phyloP scores from a whole-genome alignment of 2,329 filamentous ascomycete genomes.

The Tolypocladium nubicola region DNA sequence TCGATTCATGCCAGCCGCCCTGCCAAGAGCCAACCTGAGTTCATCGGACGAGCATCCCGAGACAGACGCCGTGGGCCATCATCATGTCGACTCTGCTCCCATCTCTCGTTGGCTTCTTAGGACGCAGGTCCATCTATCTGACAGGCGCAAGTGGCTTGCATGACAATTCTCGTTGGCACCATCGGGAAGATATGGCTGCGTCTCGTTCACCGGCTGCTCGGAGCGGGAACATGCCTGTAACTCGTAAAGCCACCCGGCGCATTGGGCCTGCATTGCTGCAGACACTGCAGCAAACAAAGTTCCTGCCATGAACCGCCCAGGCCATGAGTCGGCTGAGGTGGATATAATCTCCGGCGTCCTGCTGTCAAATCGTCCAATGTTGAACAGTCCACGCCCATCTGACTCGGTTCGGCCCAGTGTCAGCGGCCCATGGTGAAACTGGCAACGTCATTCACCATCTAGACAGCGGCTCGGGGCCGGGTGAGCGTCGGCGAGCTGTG shows the following conservation, averaged over 20 bases:
- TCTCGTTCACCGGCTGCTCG: neutral
- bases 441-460: neutral
- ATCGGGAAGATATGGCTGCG: neutral
- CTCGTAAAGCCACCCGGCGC: neutral
- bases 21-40: neutral
- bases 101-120: neutral
- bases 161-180: neutral
- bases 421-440: neutral
- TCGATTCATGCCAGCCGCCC: neutral
- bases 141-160: neutral
- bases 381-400: neutral
- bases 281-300: neutral
- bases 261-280: neutral
- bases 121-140: neutral
- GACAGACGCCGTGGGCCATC: neutral
- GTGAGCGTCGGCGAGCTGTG: conserved; percentile 5
- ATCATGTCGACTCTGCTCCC: neutral
- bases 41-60: neutral
- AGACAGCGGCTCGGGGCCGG: conserved; percentile 6
- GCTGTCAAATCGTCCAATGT: neutral
- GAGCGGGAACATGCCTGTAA: neutral
- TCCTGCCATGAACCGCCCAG: neutral
- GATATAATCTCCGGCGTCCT: neutral
- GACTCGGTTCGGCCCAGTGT: neutral
- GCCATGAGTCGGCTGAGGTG: neutral